Evolutionary conservation across 2,329 filamentous ascomycete genomes (phyloP), one percentile per base, ranked within the genome.

Genomic region (Colletotrichum musae): DNA sequence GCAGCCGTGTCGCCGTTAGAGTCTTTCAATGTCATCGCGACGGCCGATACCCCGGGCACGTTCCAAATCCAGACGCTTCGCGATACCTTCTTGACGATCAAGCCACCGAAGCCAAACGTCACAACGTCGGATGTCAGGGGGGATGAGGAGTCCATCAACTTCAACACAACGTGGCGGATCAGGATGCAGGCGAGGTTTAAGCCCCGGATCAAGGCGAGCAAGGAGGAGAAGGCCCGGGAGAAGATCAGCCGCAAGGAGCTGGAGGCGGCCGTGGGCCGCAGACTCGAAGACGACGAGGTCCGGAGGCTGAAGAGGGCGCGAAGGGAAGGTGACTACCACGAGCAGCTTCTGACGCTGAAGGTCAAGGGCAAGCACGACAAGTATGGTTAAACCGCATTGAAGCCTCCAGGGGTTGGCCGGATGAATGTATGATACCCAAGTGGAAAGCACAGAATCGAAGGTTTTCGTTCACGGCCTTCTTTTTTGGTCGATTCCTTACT

Each of bases 161-260:
- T 93, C 76, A 88, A 88, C 74, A 94, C 93, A 10, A 92, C 91
- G 6, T 79, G 97, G 70, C 88, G 94, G 58, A 89, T 98, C 75
- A 92, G 95, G 62, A 98, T 98, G 95, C 95, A 98, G 83, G 94
- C 95, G 24, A 87, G 93, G 58, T 98, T 97, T 84, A 98, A 98
- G 85, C 95, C 95, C 9, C 88, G 88, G 71, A 80, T 96, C 53
- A 93, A 92, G 80, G 92, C 92, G 10, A 89, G 87, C 0, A 97
- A 95, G 81, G 94, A 95, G 77, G 93, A 94, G 72, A 96, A 93
- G 83, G 92, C 93, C 0, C 87, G 88, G 73, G 91, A 95, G 75
- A 97, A 95, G 84, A 93, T 99, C 66, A 95, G 91, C 76, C 87
- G 93, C 71, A 92, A 92, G 75, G 94, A 98, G 81, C 83, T 98